Conservation (phyloP, 495 filamentous ascomycete genomes). For the Hyaloscypha finlandica region DNA sequence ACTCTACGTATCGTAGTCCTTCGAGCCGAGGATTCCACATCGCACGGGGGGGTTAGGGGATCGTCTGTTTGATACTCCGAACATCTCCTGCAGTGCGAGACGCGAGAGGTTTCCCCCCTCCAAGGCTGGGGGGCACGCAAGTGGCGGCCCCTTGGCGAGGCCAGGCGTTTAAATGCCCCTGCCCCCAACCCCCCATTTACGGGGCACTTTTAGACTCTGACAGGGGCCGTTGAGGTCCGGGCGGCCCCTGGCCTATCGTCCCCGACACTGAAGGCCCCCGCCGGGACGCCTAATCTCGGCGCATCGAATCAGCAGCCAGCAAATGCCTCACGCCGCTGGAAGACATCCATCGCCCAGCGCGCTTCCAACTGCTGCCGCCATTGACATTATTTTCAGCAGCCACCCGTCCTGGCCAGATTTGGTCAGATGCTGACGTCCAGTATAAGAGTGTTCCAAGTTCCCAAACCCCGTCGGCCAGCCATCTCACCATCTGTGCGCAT, state of each 20-base stretch:
- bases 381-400: not conserved
- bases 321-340: not conserved
- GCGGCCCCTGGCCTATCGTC: not conserved
- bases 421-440: not conserved
- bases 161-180: not conserved
- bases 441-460: conserved; percentile 15
- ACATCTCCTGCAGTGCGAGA: not conserved
- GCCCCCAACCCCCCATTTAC: not conserved
- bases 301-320: not conserved
- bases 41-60: not conserved
- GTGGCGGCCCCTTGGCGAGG: not conserved
- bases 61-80: conserved; percentile 3
- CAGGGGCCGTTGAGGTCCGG: not conserved
- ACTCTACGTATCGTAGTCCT: too few species aligned
- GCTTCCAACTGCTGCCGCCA: not conserved
- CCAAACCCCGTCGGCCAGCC: conserved; percentile 3
- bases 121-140: not conserved
- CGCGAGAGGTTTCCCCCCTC: not conserved
- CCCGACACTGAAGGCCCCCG: not conserved
- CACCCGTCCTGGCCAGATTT: not conserved
- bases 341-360: not conserved
- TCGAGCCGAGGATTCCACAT: not conserved
- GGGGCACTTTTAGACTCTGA: not conserved
- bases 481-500: conserved; percentile 18
- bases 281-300: not conserved